These are phyloP conservation scores for Trametes versicolor DNA, from an alignment of 1,284 basidiomycete species.

Conservation along the genomic window DNA sequence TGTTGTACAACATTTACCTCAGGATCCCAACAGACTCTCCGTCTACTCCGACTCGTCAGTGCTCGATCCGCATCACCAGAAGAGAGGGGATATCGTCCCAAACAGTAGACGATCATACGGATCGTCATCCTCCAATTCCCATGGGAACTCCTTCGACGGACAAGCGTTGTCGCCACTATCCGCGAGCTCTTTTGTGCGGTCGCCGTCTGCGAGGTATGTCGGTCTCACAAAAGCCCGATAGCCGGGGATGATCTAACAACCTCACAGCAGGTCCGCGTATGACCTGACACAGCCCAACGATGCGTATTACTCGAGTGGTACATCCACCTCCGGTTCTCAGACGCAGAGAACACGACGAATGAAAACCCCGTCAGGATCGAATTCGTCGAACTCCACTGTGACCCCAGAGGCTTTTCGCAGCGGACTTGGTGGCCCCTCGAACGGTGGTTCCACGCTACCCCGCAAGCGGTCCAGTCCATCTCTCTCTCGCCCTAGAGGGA, in stretches of 20 bases:
- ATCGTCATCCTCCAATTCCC: constrained; percentile 65
- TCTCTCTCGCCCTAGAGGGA: constrained; percentile 58
- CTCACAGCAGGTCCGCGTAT: constrained; percentile 29
- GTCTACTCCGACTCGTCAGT: constrained; percentile 61
- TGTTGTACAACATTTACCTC: constrained; percentile 47
- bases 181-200: constrained; percentile 23
- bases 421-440: constrained; percentile 32
- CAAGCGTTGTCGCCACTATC: constrained; percentile 30
- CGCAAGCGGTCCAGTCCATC: constrained; percentile 42
- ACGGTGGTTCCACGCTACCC: constrained; percentile 23
- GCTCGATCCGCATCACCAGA: constrained; percentile 54
- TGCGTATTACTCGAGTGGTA: constrained; percentile 12
- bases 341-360: constrained; percentile 26
- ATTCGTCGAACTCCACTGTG: constrained; percentile 39
- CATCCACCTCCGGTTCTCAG: constrained; percentile 11
- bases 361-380: constrained; percentile 36
- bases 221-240: not conserved
- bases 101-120: constrained; percentile 60
- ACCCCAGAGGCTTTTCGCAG: constrained; percentile 29
- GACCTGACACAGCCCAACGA: constrained; percentile 29
- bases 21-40: constrained; percentile 57
- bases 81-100: constrained; percentile 41
- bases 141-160: constrained; percentile 43
- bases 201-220: constrained; percentile 30
- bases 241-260: not conserved